Evolutionary conservation across 306 rosid genomes (phyloP).

Genomic region (Fragaria nilgerrensis): DNA sequence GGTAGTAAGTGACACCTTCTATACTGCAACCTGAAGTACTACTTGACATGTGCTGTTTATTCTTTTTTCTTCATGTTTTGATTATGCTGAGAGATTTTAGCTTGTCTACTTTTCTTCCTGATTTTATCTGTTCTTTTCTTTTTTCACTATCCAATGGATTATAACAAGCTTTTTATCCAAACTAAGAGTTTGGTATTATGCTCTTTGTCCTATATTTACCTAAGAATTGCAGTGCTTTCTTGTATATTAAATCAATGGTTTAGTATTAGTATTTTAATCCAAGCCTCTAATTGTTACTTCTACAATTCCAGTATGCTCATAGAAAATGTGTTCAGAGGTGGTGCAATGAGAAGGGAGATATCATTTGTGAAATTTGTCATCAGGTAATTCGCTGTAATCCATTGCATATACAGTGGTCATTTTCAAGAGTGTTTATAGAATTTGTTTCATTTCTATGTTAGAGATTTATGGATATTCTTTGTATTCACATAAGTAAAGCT

Average conservation of each 20-base stretch:
- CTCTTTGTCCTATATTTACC: not conserved
- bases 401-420: not conserved
- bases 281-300: not conserved
- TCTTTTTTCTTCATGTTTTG: not conserved
- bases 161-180: not conserved
- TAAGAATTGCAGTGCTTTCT: not conserved
- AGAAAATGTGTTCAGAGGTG: slow-evolving; percentile 61
- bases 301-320: slow-evolving; percentile 52
- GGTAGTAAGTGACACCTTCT: not conserved
- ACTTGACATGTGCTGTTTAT: not conserved
- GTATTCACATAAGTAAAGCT: slow-evolving; percentile 6
- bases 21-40: not conserved
- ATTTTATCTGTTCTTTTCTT: not conserved
- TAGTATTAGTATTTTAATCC: not conserved
- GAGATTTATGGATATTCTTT: not conserved
- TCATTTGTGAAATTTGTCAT: slow-evolving; percentile 63
- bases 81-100: not conserved
- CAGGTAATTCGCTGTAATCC: slow-evolving; percentile 37
- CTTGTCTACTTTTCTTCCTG: not conserved
- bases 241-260: not conserved
- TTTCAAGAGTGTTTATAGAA: not conserved
- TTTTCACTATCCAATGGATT: not conserved
- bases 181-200: not conserved
- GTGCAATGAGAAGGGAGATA: slow-evolving; percentile 72
- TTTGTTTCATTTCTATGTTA: not conserved